Evolutionary conservation across 2,329 filamentous ascomycete genomes (phyloP), one percentile per base, ranked within the genome.

Genomic region (Colletotrichum chrysophilum): DNA sequence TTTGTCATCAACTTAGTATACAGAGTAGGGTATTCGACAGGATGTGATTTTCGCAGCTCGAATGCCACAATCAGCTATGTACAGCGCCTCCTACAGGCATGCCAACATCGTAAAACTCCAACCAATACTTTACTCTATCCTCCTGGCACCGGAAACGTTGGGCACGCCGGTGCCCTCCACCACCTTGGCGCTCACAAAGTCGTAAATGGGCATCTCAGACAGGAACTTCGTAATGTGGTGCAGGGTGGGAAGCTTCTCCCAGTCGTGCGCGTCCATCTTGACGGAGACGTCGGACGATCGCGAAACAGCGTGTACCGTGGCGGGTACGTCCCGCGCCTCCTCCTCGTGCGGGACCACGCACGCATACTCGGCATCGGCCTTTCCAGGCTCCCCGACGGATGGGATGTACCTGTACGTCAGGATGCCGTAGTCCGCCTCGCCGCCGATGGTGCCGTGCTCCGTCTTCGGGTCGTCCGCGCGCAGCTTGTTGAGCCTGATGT

Each of bases 351-450:
- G 81, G 16, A 85, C 81, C 70, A 87, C 81, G 9, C 82, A 82
- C 1, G 89, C 84, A 79, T 93, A 90, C 77, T 91, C 88, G 3
- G 85, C 88, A 68, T 92, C 91, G 0, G 90, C 84, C 71, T 87
- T 84, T 0, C 89, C 90, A 3, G 82, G 85, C 26, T 84, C 83
- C 2, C 89, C 89, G 1, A 91, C 89, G 5, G 86, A 83, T 0
- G 92, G 91, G 1, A 93, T 86, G 78, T 92, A 93, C 36, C 88
- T 86, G 80, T 92, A 89, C 13, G 88, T 84, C n/a, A 93, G 82
- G 7, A 90, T 86, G 3, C 88, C 89, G 18, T 87, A 85, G 73
- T 90, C 88, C 10, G 64, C 24, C 77, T 77, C 36, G 70, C 56
- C 36, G 7, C 77, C 77, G 4, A 78, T 77, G 6, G 77, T 78